Conservation (phyloP, 768 basidiomycete genomes). For the Mycena galericulata region DNA sequence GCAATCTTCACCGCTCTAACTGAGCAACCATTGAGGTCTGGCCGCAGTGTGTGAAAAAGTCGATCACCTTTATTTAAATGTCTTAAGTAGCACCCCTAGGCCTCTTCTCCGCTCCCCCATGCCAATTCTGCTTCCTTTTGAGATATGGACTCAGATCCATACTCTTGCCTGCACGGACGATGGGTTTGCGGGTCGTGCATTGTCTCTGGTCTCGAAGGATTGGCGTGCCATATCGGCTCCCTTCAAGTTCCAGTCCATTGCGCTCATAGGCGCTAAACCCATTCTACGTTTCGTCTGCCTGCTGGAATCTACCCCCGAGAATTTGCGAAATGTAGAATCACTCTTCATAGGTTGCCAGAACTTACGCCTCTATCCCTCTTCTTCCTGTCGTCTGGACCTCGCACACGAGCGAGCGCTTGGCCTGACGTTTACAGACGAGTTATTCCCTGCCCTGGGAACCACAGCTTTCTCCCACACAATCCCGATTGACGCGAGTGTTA, state of each 20-base stretch:
- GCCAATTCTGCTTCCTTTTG: constrained; percentile 34
- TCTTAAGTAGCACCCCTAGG: too few species aligned
- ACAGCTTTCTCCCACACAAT: not conserved
- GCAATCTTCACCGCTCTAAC: too few species aligned
- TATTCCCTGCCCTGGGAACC: constrained; percentile 32
- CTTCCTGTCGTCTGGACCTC: constrained; percentile 16
- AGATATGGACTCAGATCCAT: constrained; percentile 46
- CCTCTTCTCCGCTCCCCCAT: too few species aligned
- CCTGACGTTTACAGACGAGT: constrained; percentile 20
- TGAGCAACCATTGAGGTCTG: too few species aligned
- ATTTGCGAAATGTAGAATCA: constrained; percentile 20
- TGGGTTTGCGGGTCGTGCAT: constrained; percentile 42
- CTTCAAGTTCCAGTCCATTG: constrained; percentile 42
- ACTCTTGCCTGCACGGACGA: constrained; percentile 45
- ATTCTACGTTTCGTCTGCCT: constrained; percentile 37
- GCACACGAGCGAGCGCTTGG: constrained; percentile 24
- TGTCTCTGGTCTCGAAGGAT: constrained; percentile 45
- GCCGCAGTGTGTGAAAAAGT: too few species aligned
- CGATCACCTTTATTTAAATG: too few species aligned
- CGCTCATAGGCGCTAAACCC: constrained; percentile 40
- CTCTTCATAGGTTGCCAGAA: constrained; percentile 32
- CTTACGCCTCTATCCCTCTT: not conserved
- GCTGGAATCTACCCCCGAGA: constrained; percentile 25
- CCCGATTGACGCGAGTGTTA: constrained; percentile 6
- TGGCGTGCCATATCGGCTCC: constrained; percentile 41